phyloP scores from a whole-genome alignment of 2,329 filamentous ascomycete species.

The Neopestalotiopsis sp. region DNA sequence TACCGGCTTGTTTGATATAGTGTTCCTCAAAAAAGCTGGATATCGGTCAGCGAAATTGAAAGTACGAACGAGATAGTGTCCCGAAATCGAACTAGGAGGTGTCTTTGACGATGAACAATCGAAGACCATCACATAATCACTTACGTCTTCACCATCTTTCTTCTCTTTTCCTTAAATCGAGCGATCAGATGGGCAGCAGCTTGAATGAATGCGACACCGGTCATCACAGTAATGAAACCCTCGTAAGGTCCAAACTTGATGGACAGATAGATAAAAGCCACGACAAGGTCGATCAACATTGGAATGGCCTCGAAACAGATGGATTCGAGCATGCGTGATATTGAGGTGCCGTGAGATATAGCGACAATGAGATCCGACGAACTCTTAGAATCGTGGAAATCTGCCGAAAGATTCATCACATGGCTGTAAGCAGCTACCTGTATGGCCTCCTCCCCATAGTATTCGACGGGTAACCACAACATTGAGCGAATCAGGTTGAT shows the following conservation, averaged over 20 bases:
- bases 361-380: constrained; percentile 64
- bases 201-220: constrained; percentile 61
- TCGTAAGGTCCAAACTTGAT: constrained; percentile 65
- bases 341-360: constrained; percentile 58
- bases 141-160: constrained; percentile 55
- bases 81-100: constrained; percentile 28
- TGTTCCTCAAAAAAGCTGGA: constrained; percentile 57
- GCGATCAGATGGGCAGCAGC: constrained; percentile 58
- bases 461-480: constrained; percentile 64
- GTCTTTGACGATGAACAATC: too few species aligned
- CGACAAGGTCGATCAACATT: constrained; percentile 64
- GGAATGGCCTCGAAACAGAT: constrained; percentile 64
- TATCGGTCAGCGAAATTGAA: neutral
- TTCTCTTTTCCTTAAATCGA: constrained; percentile 53
- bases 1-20: constrained; percentile 59
- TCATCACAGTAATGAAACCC: constrained; percentile 65
- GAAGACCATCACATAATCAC: neutral
- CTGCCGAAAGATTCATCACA: constrained; percentile 64
- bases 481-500: constrained; percentile 59
- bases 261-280: constrained; percentile 66
- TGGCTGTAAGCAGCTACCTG: constrained; percentile 63
- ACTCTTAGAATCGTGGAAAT: constrained; percentile 67
- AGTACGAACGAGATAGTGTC: too few species aligned
- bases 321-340: constrained; percentile 62
- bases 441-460: constrained; percentile 60